Percentiles rank a stretch among this genome's conserved stretches.
phyloP scores from a whole-genome alignment of 2,329 filamentous ascomycete genomes.

The Colletotrichum truncatum region DNA sequence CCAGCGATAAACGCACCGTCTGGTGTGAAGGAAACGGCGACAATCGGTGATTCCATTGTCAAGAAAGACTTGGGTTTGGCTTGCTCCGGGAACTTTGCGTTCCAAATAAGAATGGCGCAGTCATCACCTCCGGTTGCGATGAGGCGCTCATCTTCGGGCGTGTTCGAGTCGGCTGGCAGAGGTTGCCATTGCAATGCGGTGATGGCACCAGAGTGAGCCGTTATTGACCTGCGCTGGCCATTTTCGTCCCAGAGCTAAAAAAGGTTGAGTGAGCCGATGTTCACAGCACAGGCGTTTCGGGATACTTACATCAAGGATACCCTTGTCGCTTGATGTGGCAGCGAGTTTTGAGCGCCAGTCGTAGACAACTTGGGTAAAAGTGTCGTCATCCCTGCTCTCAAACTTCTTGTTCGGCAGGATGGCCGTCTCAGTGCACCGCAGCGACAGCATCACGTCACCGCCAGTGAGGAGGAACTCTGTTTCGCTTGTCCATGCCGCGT shows the following conservation, averaged over 20 bases:
- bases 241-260: slow-evolving; percentile 63
- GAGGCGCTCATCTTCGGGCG: slow-evolving; percentile 59
- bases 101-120: slow-evolving; percentile 70
- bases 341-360: slow-evolving; percentile 62
- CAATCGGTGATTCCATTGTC: slow-evolving; percentile 67
- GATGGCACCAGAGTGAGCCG: slow-evolving; percentile 66
- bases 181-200: slow-evolving; percentile 71
- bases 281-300: slow-evolving; percentile 24
- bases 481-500: slow-evolving; percentile 69
- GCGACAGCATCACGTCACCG: slow-evolving; percentile 60
- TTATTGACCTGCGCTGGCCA: slow-evolving; percentile 64
- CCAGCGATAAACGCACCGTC: slow-evolving; percentile 71
- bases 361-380: slow-evolving; percentile 64
- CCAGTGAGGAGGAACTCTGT: slow-evolving; percentile 68
- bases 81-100: slow-evolving; percentile 60
- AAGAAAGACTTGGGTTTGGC: slow-evolving; percentile 67
- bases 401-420: slow-evolving; percentile 60
- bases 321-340: slow-evolving; percentile 69
- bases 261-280: slow-evolving; percentile 12
- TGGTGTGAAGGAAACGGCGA: slow-evolving; percentile 69
- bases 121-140: slow-evolving; percentile 71
- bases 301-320: slow-evolving; percentile 65
- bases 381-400: slow-evolving; percentile 62
- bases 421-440: slow-evolving; percentile 55
- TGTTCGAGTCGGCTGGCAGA: slow-evolving; percentile 39